A percentile compares a stretch with the other conserved stretches of the same genome.
Conservation (phyloP, 1,284 basidiomycete genomes). For the Omphalotus olearius region DNA sequence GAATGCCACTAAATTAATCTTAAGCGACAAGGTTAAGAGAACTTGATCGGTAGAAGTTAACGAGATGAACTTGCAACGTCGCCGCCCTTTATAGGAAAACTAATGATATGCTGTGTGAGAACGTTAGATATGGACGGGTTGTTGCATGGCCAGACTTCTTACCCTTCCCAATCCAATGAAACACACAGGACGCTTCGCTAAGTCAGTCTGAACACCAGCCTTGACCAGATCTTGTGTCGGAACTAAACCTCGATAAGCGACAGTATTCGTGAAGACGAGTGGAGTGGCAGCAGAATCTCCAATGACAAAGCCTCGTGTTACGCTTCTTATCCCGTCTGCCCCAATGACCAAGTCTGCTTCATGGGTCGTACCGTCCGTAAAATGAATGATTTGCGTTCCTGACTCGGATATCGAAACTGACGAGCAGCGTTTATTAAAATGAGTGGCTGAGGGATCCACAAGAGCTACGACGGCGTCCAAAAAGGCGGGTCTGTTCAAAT, state of each 20-base stretch:
- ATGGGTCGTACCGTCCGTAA: slow-evolving; percentile 41
- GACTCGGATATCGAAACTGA: slow-evolving; percentile 26
- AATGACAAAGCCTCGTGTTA: slow-evolving; percentile 33
- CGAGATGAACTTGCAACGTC: slow-evolving; percentile 30
- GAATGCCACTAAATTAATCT: slow-evolving; percentile 57
- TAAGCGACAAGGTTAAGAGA: slow-evolving; percentile 2
- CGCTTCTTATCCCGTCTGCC: slow-evolving; percentile 51
- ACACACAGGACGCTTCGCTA: slow-evolving; percentile 32
- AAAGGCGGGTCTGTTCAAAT: slow-evolving; percentile 36
- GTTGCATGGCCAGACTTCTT: slow-evolving; percentile 5
- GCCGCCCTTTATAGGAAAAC: slow-evolving; percentile 47
- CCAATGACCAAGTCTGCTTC: slow-evolving; percentile 50
- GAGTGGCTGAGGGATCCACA: slow-evolving; percentile 35
- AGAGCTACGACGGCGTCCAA: slow-evolving; percentile 44
- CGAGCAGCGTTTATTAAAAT: slow-evolving; percentile 50
- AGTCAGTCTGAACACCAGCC: slow-evolving; percentile 37
- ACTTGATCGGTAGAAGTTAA: neutral
- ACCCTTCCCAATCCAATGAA: slow-evolving; percentile 43
- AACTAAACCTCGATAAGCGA: slow-evolving; percentile 44
- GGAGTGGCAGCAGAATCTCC: slow-evolving; percentile 21
- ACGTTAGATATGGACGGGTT: neutral
- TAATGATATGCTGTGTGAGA: slow-evolving; percentile 46
- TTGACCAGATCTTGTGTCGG: slow-evolving; percentile 31
- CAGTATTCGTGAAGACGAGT: slow-evolving; percentile 39
- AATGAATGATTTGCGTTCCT: slow-evolving; percentile 31